phyloP scores from a whole-genome alignment of 2,329 filamentous ascomycete genomes.

The Paraphoma sp. region DNA sequence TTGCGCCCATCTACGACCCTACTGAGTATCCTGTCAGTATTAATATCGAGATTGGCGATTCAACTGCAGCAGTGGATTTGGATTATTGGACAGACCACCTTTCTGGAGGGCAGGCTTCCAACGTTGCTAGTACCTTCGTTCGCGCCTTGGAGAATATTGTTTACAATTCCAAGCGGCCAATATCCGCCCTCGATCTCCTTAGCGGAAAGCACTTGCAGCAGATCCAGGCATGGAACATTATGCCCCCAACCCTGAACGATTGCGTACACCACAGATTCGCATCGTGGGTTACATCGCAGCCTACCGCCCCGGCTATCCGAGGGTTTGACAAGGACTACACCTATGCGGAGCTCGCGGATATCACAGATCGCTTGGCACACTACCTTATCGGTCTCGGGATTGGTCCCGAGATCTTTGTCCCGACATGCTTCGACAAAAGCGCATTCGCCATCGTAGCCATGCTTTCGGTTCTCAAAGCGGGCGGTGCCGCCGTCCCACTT shows the following conservation, averaged over 20 bases:
- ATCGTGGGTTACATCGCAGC: constrained; percentile 28
- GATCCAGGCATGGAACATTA: constrained; percentile 38
- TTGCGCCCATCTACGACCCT: constrained; percentile 51
- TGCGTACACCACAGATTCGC: constrained; percentile 41
- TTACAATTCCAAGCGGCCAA: constrained; percentile 38
- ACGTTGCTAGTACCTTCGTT: constrained; percentile 41
- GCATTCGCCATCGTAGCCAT: constrained; percentile 45
- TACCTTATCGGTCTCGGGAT: constrained; percentile 39
- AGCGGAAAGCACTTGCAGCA: constrained; percentile 45
- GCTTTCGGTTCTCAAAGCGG: constrained; percentile 48
- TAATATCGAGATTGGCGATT: constrained; percentile 56
- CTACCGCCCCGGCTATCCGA: constrained; percentile 39
- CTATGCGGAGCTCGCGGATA: constrained; percentile 36
- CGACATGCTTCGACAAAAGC: constrained; percentile 50
- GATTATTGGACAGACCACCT: constrained; percentile 45
- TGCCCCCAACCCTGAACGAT: constrained; percentile 38
- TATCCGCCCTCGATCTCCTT: constrained; percentile 47
- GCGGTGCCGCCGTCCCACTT: constrained; percentile 44
- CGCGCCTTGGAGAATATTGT: constrained; percentile 46
- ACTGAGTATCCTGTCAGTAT: constrained; percentile 56
- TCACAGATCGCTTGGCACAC: constrained; percentile 35
- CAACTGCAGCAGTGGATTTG: constrained; percentile 37
- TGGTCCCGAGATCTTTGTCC: constrained; percentile 41
- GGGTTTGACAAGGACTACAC: constrained; percentile 43
- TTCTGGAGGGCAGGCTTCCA: constrained; percentile 37